Evolutionary conservation across 371 early-diverging fungal species (phyloP).

Genomic region (Fennellomyces sp.): DNA sequence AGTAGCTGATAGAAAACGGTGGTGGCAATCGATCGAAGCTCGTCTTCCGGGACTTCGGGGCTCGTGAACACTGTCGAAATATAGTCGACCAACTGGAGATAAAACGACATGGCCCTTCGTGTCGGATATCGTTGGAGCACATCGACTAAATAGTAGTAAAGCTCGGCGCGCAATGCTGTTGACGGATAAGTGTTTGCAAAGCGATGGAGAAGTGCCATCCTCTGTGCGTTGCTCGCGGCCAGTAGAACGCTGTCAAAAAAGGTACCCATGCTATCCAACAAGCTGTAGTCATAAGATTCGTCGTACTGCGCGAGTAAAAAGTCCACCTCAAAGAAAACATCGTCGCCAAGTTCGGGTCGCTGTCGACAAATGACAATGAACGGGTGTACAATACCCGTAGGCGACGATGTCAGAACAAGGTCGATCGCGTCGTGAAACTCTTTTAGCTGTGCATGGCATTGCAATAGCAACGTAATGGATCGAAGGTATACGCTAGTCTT

Average conservation of each 20-base stretch:
- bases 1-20: slow-evolving; percentile 24
- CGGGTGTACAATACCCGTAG: slow-evolving; percentile 21
- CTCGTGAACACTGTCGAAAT: slow-evolving; percentile 2
- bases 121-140: slow-evolving; percentile 9
- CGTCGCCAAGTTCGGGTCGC: slow-evolving; percentile 22
- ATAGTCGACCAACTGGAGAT: slow-evolving; percentile 9
- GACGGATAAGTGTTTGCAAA: not conserved
- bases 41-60: slow-evolving; percentile 9
- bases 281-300: not conserved
- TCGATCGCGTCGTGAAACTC: not conserved
- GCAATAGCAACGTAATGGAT: slow-evolving; percentile 24
- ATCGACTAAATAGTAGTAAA: slow-evolving; percentile 6
- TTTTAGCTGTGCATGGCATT: slow-evolving; percentile 1
- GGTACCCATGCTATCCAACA: slow-evolving; percentile 9
- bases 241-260: slow-evolving; percentile 26
- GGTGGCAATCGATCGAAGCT: slow-evolving; percentile 14
- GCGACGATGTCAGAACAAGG: not conserved
- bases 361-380: slow-evolving; percentile 29
- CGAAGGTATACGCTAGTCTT: slow-evolving; percentile 28
- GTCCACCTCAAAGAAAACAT: slow-evolving; percentile 28
- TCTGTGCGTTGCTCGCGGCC: slow-evolving; percentile 4
- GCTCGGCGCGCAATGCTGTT: not conserved
- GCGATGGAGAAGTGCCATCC: slow-evolving; percentile 19
- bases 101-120: not conserved
- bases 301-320: slow-evolving; percentile 11